phyloP scores from a whole-genome alignment of 2,329 filamentous ascomycete species.

The Beauveria rudraprayagi region DNA sequence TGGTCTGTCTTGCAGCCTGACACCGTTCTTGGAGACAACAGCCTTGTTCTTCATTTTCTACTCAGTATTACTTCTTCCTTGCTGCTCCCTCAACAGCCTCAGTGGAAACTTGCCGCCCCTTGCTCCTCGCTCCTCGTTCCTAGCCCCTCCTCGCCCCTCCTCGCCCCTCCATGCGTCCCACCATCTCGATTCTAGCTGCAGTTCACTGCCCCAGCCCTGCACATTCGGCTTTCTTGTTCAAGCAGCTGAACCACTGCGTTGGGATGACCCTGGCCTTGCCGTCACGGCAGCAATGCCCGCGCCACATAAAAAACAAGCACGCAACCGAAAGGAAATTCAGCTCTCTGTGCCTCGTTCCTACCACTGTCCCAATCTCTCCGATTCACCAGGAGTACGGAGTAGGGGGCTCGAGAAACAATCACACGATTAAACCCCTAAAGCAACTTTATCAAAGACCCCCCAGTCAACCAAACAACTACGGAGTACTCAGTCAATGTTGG shows the following conservation, averaged over 20 bases:
- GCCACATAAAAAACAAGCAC: not conserved
- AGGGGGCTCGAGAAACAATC: no score
- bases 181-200: slow-evolving; percentile 6
- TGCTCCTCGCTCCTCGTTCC: not conserved
- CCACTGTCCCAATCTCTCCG: no score
- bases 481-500: not conserved
- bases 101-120: not conserved
- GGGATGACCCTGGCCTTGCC: not conserved
- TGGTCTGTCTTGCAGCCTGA: not conserved
- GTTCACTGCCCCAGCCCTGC: not conserved
- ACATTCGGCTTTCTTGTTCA: not conserved
- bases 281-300: not conserved
- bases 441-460: not conserved
- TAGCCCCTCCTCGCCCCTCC: not conserved
- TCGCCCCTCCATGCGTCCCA: not conserved
- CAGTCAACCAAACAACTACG: not conserved
- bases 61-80: not conserved
- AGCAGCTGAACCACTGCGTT: not conserved
- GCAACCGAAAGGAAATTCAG: no score
- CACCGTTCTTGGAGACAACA: not conserved
- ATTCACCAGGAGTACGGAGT: no score
- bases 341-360: no score
- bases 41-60: not conserved
- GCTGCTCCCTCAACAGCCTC: not conserved
- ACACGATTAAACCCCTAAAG: no score